Evolutionary conservation across 345 rosid genomes (phyloP), one percentile per base, ranked within the genome.

Genomic region (Anastatica hierochuntica): DNA sequence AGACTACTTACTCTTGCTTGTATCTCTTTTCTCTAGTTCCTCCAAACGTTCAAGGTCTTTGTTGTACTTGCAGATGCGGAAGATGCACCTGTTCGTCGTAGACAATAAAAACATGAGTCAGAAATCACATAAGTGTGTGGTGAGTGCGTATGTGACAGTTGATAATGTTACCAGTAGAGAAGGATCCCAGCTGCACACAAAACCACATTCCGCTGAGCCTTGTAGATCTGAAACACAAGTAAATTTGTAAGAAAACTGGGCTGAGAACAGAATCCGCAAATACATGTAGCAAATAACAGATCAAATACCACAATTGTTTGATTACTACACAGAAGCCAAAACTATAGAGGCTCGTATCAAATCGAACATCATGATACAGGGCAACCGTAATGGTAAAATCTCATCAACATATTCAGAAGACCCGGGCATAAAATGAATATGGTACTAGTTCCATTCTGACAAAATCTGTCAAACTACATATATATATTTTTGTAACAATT

Each of bases 121-220:
- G n/a, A n/a, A n/a, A n/a, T n/a, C n/a, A n/a, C n/a, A n/a, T n/a
- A n/a, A n/a, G n/a, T 8, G 14, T n/a, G 21, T n/a, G 15, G 14
- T 16, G 19, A 15, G 10, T 10, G 42, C 60, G 14, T 26, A 43
- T 57, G 47, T 29, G 3, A 66, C 11, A 50, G 54, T 12, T 66
- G 59, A 58, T 20, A 17, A 66, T 37, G 21, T 66, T n/a, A 90
- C 98, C 98, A 90, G 64, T 90, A 90, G 34, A 90, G 88, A 43
- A 88, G 63, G 68, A 89, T 82, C 44, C 95, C 88, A 35, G 94
- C 63, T 35, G 69, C 77, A 60, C 98, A 84, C 5, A 90, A 66
- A 58, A 88, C 74, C 60, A 78, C 84, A 43, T 90, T 90, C 72
- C 90, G 73, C 70, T 90, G 86, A 69, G 96, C 74, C 77, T 90